Evolutionary conservation across 805 yeast species (phyloP).

Genomic region (Ogataea naganishii): DNA sequence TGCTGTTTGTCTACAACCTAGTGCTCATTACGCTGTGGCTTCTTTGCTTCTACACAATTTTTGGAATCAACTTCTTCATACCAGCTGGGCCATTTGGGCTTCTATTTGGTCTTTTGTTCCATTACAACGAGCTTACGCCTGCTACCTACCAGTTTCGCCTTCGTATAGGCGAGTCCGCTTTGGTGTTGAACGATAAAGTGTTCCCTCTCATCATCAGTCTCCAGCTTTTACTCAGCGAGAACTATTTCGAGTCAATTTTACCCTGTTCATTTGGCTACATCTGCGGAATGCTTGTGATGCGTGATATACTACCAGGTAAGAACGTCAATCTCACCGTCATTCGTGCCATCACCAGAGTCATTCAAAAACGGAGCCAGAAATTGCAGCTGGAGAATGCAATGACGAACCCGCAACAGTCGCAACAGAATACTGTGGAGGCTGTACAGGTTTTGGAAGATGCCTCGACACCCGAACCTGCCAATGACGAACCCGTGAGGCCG

Average conservation of each 20-base stretch:
- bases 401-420: no score
- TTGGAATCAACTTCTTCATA: conserved; percentile 32
- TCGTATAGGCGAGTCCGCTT: conserved; percentile 19
- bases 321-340: conserved; percentile 3
- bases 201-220: conserved; percentile 2
- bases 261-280: conserved; percentile 31
- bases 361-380: no score
- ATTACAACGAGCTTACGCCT: conserved; percentile 32
- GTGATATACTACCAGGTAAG: conserved; percentile 28
- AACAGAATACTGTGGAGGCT: no score
- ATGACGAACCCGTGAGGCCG: conserved; percentile 57
- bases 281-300: conserved; percentile 28
- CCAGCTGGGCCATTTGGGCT: conserved; percentile 36
- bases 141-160: conserved; percentile 29
- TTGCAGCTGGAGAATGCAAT: no score
- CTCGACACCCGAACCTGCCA: no score
- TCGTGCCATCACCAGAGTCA: no score
- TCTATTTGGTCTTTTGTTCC: conserved; percentile 28
- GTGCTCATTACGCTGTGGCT: conserved; percentile 27
- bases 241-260: conserved; percentile 13
- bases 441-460: no score
- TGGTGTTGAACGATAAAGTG: not conserved
- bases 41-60: conserved; percentile 15
- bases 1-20: conserved; percentile 41
- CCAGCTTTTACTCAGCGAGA: conserved; percentile 8